Conservation (phyloP, 163 green algal species). For the Volvox carteri region DNA sequence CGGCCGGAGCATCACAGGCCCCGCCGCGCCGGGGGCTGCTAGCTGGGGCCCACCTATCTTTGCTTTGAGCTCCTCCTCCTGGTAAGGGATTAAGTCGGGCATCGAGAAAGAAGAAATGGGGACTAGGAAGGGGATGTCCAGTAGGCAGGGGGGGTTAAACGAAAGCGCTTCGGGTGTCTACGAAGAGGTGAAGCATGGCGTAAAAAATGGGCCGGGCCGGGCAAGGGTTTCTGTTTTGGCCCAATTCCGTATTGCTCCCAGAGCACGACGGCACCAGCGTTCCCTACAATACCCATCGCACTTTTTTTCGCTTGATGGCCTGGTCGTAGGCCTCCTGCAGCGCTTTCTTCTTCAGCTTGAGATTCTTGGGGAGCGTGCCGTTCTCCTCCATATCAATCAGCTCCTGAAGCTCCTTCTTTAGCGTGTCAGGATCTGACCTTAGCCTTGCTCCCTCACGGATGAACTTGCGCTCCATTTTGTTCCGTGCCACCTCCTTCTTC, state of each 20-base stretch:
- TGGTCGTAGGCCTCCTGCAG: slow-evolving; percentile 88
- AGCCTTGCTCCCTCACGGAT: slow-evolving; percentile 78
- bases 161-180: too few relatives aligned
- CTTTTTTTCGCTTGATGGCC: slow-evolving; percentile 87
- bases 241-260: too few relatives aligned
- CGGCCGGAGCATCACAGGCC: slow-evolving; percentile 51
- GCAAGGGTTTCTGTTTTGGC: too few relatives aligned
- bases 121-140: too few relatives aligned
- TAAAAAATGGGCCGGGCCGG: too few relatives aligned
- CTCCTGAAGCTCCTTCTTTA: slow-evolving; percentile 87
- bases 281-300: not conserved
- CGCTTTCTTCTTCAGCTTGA: slow-evolving; percentile 89
- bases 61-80: slow-evolving; percentile 71
- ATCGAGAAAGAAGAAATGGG: too few relatives aligned
- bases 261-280: not conserved
- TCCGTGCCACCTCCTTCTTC: slow-evolving; percentile 88
- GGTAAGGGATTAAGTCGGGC: too few relatives aligned
- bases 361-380: slow-evolving; percentile 75
- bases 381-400: slow-evolving; percentile 85
- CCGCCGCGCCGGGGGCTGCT: slow-evolving; percentile 34
- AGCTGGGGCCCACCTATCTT: slow-evolving; percentile 53
- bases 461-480: slow-evolving; percentile 92
- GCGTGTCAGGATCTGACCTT: slow-evolving; percentile 71
- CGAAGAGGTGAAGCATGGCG: too few relatives aligned
- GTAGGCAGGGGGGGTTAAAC: too few relatives aligned